Conservation (phyloP, 352 stramenopile species). For the Pythium volutum region DNA sequence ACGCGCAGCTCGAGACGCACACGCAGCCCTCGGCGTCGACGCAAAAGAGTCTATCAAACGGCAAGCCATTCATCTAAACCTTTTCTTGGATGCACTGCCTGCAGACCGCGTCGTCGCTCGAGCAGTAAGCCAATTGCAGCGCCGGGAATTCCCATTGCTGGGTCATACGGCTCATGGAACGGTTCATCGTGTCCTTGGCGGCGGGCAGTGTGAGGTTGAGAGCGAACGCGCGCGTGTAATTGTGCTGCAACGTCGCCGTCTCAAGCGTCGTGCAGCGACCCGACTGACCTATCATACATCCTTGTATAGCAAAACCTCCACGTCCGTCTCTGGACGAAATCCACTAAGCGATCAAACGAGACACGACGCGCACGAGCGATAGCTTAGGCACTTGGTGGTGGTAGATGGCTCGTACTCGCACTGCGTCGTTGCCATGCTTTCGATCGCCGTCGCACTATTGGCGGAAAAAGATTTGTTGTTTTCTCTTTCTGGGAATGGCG, state of each 20-base stretch:
- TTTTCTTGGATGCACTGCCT: not conserved
- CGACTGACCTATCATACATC: not conserved
- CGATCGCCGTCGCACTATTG: not conserved
- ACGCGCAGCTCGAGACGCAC: constrained; percentile 9
- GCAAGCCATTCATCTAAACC: not conserved
- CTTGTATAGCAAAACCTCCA: not conserved
- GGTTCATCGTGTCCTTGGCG: not conserved
- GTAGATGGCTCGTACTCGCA: no score
- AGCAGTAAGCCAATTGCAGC: not conserved
- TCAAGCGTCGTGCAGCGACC: not conserved
- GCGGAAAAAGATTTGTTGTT: no score
- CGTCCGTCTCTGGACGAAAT: not conserved
- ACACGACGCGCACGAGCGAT: no score
- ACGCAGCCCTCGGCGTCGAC: constrained; percentile 9
- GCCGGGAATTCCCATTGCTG: constrained; percentile 14
- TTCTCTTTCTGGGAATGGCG: no score
- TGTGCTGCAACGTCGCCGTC: not conserved
- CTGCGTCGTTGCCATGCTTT: not conserved
- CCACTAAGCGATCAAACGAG: not conserved
- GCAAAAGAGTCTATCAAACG: constrained; percentile 13
- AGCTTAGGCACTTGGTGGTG: no score
- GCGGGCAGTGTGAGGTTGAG: not conserved
- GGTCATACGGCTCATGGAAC: not conserved
- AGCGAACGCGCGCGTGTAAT: not conserved
- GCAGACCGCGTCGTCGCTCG: not conserved